Percentiles rank a stretch among this genome's conserved stretches.
Evolutionary conservation across 768 basidiomycete species (phyloP).

Genomic region (Daedaleopsis nitida): DNA sequence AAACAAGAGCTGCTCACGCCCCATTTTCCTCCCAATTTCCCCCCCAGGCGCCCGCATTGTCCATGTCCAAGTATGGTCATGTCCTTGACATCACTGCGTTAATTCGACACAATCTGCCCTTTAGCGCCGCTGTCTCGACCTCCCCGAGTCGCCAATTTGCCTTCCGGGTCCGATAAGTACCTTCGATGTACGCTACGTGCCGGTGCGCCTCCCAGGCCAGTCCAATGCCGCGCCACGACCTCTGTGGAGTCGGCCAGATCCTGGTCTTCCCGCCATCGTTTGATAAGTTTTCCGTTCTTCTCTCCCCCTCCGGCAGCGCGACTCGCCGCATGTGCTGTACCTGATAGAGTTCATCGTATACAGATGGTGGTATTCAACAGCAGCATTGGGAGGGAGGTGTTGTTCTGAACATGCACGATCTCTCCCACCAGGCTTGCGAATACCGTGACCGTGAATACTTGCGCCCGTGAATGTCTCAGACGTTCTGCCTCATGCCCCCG

Average conservation of each 20-base stretch:
- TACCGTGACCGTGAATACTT: too few species aligned
- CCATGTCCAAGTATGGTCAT: not conserved
- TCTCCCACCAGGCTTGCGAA: too few species aligned
- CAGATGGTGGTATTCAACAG: not conserved
- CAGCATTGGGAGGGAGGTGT: not conserved
- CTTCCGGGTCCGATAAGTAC: too few species aligned
- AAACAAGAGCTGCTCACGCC: not conserved
- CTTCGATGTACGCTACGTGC: too few species aligned
- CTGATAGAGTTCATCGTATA: not conserved
- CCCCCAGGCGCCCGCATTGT: conserved; percentile 5
- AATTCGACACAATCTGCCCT: not conserved
- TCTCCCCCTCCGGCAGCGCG: not conserved
- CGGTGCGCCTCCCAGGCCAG: too few species aligned
- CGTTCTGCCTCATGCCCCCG: too few species aligned
- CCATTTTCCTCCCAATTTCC: conserved; percentile 5
- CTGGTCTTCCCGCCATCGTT: not conserved
- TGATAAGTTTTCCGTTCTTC: too few species aligned
- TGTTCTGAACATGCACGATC: not conserved
- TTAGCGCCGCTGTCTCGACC: not conserved
- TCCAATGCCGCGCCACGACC: too few species aligned
- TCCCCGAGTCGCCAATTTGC: not conserved
- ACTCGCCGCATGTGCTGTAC: not conserved
- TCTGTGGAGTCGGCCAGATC: not conserved
- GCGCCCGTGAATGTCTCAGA: too few species aligned
- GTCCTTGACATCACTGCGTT: not conserved